These are phyloP conservation scores for Blastocystis sp. DNA, from an alignment of 352 stramenopile species.

Conservation along the genomic window DNA sequence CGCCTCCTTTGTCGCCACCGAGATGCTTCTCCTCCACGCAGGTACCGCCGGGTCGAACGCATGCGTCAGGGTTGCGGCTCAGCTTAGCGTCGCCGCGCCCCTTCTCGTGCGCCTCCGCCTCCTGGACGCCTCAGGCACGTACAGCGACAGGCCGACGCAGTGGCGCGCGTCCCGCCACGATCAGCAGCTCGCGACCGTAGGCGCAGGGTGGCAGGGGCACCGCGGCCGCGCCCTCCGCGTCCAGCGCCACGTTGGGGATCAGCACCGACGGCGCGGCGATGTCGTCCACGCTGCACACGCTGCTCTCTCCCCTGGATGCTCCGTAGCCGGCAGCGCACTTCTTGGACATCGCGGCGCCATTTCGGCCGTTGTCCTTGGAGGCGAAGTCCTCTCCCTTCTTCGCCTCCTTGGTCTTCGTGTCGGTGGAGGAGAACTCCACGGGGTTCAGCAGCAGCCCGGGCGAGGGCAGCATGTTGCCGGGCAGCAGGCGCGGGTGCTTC, in stretches of 20 bases:
- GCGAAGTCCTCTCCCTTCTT: slow-evolving; percentile 68
- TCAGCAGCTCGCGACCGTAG: slow-evolving; percentile 70
- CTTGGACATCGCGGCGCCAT: background rate
- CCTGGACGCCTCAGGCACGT: background rate
- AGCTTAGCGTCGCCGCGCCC: slow-evolving; percentile 16
- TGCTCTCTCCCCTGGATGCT: background rate
- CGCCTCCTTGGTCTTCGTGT: slow-evolving; percentile 72
- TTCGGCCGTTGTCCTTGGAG: slow-evolving; percentile 2
- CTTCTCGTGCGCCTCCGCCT: background rate
- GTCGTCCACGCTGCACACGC: background rate
- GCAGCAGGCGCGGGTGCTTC: slow-evolving; percentile 67
- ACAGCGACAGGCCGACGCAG: background rate
- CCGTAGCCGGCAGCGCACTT: background rate
- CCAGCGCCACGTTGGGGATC: slow-evolving; percentile 14
- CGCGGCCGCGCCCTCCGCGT: background rate
- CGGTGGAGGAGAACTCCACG: slow-evolving; percentile 73
- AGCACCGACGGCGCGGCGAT: background rate
- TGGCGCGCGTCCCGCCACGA: slow-evolving; percentile 16
- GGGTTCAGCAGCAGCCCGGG: slow-evolving; percentile 76
- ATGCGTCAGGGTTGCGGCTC: slow-evolving; percentile 72
- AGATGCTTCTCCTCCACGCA: slow-evolving; percentile 73
- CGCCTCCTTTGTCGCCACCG: slow-evolving; percentile 71
- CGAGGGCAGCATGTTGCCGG: slow-evolving; percentile 73
- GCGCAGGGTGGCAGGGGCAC: background rate
- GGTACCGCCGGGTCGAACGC: slow-evolving; percentile 69